Percentiles rank a stretch among this genome's conserved stretches.
phyloP scores from a whole-genome alignment of 495 filamentous ascomycete species.

The Entonaema liquescens region DNA sequence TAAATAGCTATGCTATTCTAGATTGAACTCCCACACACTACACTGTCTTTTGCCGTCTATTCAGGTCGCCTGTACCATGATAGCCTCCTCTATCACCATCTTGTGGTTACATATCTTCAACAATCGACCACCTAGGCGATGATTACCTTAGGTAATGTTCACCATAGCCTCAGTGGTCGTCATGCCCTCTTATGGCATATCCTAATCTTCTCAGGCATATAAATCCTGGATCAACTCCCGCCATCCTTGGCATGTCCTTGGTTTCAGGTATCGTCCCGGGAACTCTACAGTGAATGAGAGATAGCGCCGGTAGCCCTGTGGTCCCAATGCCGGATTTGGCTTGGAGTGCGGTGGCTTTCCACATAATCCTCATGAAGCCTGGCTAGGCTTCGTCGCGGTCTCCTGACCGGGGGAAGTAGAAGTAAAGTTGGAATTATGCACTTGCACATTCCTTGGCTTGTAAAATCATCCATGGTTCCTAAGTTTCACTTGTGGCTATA shows the following conservation, averaged over 20 bases:
- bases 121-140: constrained; percentile 18
- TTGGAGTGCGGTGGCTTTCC: constrained; percentile 34
- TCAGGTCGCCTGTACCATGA: constrained; percentile 20
- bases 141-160: constrained; percentile 13
- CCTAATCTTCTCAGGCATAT: constrained; percentile 30
- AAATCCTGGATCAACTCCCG: constrained; percentile 29
- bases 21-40: constrained; percentile 15
- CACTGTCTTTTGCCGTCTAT: constrained; percentile 14
- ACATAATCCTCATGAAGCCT: constrained; percentile 38
- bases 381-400: constrained; percentile 30
- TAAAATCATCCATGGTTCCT: constrained; percentile 26
- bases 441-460: constrained; percentile 42
- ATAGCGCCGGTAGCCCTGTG: constrained; percentile 30
- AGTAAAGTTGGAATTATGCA: constrained; percentile 39
- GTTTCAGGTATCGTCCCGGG: constrained; percentile 26
- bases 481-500: constrained; percentile 19
- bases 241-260: constrained; percentile 33
- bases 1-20: constrained; percentile 29
- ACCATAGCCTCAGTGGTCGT: constrained; percentile 17
- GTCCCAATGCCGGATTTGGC: constrained; percentile 40
- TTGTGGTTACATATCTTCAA: constrained; percentile 6
- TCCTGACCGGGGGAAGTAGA: constrained; percentile 38
- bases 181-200: constrained; percentile 18
- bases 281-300: constrained; percentile 40
- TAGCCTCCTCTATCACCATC: constrained; percentile 14